A percentile compares a stretch with the other conserved stretches of the same genome.
phyloP scores from a whole-genome alignment of 2,329 filamentous ascomycete genomes.

The Aspergillus sp. region DNA sequence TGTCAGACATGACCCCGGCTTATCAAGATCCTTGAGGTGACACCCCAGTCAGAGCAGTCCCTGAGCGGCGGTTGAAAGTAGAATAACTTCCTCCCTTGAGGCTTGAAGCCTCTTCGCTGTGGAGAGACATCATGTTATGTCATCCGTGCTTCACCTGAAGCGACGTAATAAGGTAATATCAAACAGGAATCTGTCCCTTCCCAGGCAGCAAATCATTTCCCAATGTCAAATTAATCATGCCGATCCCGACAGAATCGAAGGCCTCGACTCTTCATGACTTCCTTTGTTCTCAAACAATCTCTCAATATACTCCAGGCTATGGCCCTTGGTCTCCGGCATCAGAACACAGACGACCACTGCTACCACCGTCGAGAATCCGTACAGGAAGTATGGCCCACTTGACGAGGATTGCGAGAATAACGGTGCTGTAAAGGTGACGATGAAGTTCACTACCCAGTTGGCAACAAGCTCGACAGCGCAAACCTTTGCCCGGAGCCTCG shows the following conservation, averaged over 20 bases:
- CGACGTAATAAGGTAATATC: neutral
- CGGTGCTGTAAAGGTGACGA: constrained; percentile 18
- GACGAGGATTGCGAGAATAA: constrained; percentile 20
- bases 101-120: neutral
- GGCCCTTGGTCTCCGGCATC: constrained; percentile 25
- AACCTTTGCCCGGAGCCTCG: constrained; percentile 18
- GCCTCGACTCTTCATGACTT: neutral
- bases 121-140: neutral
- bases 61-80: no score
- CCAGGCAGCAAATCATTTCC: neutral
- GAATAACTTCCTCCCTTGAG: neutral
- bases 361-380: constrained; percentile 21
- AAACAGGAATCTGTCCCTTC: neutral
- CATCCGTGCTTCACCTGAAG: neutral
- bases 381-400: constrained; percentile 21
- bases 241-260: neutral
- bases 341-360: constrained; percentile 20
- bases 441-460: constrained; percentile 23
- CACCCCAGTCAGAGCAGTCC: neutral
- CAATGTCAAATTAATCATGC: neutral
- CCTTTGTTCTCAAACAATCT: constrained; percentile 16
- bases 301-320: constrained; percentile 21
- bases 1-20: neutral
- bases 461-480: constrained; percentile 22
- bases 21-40: neutral